Evolutionary conservation across 2,329 filamentous ascomycete species (phyloP), one percentile per base, ranked within the genome.

Genomic region (Colletotrichum tropicale): DNA sequence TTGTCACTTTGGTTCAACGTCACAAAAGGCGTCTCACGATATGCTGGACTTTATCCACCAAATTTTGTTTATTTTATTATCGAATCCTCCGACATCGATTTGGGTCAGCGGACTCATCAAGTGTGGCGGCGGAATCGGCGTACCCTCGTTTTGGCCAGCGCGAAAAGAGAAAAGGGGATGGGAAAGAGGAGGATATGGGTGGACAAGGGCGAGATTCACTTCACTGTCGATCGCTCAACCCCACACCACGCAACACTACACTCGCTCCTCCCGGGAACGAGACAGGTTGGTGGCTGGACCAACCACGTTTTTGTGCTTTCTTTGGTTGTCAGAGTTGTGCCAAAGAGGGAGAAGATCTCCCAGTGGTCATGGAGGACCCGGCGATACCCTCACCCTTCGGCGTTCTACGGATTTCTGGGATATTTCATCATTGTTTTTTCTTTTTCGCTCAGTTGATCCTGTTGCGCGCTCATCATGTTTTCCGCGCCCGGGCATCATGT

Each of bases 361-460:
- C 67, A 61, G 66, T 30, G 71, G 75, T 73, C 69, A 48, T 8
- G 68, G 64, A 75, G 71, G 68, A 70, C 75, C 76, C 73, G 76
- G 75, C 71, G 76, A 77, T 78, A 78, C 71, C 76, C 76, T 75
- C 67, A 75, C 69, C 71, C 61, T 74, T 38, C 61, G 76, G 75
- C 75, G 76, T 78, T 74, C 18, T 64, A 65, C 13, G 75, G 73
- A 76, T 61, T 48, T 6, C 28, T 43, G 66, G 75, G 43, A 36
- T 15, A 34, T 69, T 61, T 65, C 30, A 13, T 26, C 26, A 18
- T 32, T 36, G 62, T 55, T 32, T 64, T 69, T 38, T 32, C 28
- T 38, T 66, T 10, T 16, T 70, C 58, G 56, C 26, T 28, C 32
- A 26, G 15, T 56, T 55, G 8, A 38, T 55, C 34, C 21, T 71